Evolutionary conservation across 2,329 filamentous ascomycete genomes (phyloP), one percentile per base, ranked within the genome.

Genomic region (Hypoxylon sp.): DNA sequence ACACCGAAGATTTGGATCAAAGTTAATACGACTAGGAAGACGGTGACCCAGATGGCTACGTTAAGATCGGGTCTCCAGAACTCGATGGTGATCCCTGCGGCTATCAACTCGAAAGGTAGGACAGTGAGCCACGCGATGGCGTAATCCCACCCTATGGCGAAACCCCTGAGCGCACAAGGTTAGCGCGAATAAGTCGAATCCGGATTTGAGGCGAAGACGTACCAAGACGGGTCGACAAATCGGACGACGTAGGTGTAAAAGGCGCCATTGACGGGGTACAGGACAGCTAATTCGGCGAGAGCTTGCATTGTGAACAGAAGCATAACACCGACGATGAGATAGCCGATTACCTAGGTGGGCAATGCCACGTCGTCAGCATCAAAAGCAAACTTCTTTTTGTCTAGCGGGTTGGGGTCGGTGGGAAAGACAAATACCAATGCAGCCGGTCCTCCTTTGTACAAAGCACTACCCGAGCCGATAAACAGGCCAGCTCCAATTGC

Each of bases 401-500:
- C 8, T 1, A 22, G 11, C 25, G 25, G 25, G 4, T 25, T 4
- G 25, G 30, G 35, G 37, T 4, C 5, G 11, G 40, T 7, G 35
- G 35, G 30, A 30, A 31, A 79, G 81, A 33, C 3, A 27, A 33
- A 31, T 75, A 79, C 75, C 69, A 85, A 74, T 7, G 81, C 73
- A 2, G 79, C 82, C 14, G 90, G 91, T 27, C 90, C 91, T 75
- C 89, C 90, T n/a, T 78, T 82, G 25, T 84, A 81, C 58, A 92
- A 80, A 37, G 89, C 89, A 48, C 78, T 78, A 54, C 90, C 90
- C 2, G 90, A 90, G 53, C 90, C 88, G 65, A 94, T 89, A 77
- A 93, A 93, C 8, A 93, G 84, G 82, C 91, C 91, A 70, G 82
- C 82, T 64, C 82, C 82, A 53, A 84, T 83, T 13, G 82, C 80